Evolutionary conservation across 441 rosid species (phyloP).

Genomic region (Manihot esculenta): DNA sequence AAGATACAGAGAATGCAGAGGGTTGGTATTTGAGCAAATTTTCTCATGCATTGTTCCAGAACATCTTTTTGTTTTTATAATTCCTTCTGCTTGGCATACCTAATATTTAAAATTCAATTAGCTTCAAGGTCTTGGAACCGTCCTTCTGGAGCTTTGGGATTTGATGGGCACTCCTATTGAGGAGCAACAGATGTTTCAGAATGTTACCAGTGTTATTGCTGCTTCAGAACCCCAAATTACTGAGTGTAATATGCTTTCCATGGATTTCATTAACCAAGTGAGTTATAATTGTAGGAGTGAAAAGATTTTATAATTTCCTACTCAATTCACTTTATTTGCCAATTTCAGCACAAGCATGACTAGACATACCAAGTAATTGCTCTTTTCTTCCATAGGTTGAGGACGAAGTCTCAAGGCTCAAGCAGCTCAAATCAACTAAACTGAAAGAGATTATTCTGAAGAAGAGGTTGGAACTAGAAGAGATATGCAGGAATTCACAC

Average conservation of each 20-base stretch:
- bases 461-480: slow-evolving; percentile 77
- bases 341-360: background rate
- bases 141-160: slow-evolving; percentile 76
- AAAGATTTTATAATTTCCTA: background rate
- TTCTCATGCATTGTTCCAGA: background rate
- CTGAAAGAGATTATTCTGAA: slow-evolving; percentile 75
- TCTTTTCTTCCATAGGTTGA: slow-evolving; percentile 50
- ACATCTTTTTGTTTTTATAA: too few species aligned
- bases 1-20: slow-evolving; percentile 65
- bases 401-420: slow-evolving; percentile 71
- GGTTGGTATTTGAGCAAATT: slow-evolving; percentile 33
- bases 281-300: slow-evolving; percentile 22
- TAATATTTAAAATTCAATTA: slow-evolving; percentile 22
- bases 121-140: slow-evolving; percentile 76
- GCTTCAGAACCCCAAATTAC: slow-evolving; percentile 66
- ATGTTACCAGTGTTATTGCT: slow-evolving; percentile 57
- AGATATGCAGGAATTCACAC: slow-evolving; percentile 71
- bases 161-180: slow-evolving; percentile 73
- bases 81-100: background rate
- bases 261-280: slow-evolving; percentile 54
- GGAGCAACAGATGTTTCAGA: slow-evolving; percentile 64
- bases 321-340: background rate
- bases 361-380: background rate
- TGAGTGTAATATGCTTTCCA: slow-evolving; percentile 61
- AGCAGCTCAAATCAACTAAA: slow-evolving; percentile 68